A percentile compares a stretch with the other conserved stretches of the same genome.
Conservation (phyloP, 2,329 filamentous ascomycete genomes). For the Diaporthe capsici region DNA sequence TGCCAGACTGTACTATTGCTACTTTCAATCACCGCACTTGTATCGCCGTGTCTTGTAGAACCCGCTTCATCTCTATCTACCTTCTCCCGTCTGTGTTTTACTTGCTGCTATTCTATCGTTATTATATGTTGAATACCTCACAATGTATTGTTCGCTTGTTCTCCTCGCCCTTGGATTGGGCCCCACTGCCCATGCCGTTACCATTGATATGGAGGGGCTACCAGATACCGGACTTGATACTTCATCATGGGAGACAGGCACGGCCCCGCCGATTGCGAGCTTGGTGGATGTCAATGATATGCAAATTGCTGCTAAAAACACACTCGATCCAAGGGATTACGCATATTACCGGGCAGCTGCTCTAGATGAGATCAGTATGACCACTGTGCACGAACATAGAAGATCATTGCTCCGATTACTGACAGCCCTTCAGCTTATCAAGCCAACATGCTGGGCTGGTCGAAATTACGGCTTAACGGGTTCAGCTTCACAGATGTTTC, state of each 20-base stretch:
- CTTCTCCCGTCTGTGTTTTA: no score
- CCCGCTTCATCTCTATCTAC: no score
- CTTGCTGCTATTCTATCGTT: neutral
- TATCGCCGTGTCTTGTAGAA: no score
- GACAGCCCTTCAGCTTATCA: neutral
- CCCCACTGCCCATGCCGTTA: neutral
- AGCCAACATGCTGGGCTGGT: constrained; percentile 23
- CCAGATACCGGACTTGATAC: constrained; percentile 7
- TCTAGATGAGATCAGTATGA: constrained; percentile 18
- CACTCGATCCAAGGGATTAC: neutral
- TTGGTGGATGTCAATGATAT: constrained; percentile 10
- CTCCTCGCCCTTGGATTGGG: neutral
- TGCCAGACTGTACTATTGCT: neutral
- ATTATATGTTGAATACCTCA: neutral
- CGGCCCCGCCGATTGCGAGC: neutral
- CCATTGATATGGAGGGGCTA: constrained; percentile 13
- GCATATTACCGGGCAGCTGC: constrained; percentile 4
- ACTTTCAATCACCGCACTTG: no score
- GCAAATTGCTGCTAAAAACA: constrained; percentile 8
- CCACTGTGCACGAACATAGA: no score
- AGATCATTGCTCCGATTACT: neutral
- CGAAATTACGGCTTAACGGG: neutral
- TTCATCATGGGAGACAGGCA: constrained; percentile 2
- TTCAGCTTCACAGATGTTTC: constrained; percentile 10
- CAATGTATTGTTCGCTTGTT: neutral